Conservation (phyloP, 345 rosid genomes). For the Clarkia xantiana region DNA sequence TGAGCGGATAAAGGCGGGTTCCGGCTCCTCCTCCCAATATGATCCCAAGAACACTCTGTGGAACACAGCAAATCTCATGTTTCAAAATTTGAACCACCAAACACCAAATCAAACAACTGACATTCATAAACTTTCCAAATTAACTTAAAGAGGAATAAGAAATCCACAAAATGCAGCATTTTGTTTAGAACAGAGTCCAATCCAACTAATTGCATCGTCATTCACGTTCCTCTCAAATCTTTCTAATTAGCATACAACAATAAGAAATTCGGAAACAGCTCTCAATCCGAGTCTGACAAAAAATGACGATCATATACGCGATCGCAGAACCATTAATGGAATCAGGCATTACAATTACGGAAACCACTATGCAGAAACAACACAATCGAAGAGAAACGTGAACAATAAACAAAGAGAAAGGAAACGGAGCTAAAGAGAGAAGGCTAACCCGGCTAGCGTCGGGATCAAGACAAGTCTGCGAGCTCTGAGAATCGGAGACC, state of each 20-base stretch:
- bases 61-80: slow-evolving; percentile 1
- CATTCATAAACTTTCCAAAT: no score
- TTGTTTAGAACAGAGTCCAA: no score
- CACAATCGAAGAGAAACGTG: neutral
- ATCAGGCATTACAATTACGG: no score
- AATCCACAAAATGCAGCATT: neutral
- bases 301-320: no score
- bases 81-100: neutral
- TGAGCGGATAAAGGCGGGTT: slow-evolving; percentile 74
- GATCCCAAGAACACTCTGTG: slow-evolving; percentile 89
- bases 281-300: no score
- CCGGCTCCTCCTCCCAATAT: slow-evolving; percentile 98
- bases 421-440: neutral
- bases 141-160: neutral
- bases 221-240: no score
- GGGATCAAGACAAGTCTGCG: slow-evolving; percentile 95
- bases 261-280: no score
- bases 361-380: neutral
- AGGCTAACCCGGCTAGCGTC: slow-evolving; percentile 83
- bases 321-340: no score
- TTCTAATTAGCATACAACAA: no score
- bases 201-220: no score
- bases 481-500: slow-evolving; percentile 73
- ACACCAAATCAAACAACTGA: no score
- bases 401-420: neutral